Evolutionary conservation across 192 early-diverging fungal genomes (phyloP).

Genomic region (Pecoramyces ruminantium): DNA sequence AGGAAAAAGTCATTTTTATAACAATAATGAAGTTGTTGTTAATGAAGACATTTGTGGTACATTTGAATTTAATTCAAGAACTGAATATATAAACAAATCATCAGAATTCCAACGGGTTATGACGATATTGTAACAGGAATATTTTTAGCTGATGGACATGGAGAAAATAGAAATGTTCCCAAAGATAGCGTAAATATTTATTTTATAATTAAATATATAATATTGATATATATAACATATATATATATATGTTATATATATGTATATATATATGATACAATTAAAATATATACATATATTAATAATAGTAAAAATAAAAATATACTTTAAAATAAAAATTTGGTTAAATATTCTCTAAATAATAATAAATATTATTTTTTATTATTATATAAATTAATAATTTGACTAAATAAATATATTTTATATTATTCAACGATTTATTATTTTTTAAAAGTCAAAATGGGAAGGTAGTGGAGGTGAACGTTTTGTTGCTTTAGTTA

Average conservation of each 20-base stretch:
- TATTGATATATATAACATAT: too few relatives aligned
- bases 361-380: too few relatives aligned
- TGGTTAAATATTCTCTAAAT: too few relatives aligned
- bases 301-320: too few relatives aligned
- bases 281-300: too few relatives aligned
- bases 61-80: background rate
- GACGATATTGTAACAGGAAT: background rate
- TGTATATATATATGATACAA: too few relatives aligned
- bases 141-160: background rate
- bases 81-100: background rate
- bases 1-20: background rate
- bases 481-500: background rate
- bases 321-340: too few relatives aligned
- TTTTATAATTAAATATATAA: too few relatives aligned
- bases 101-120: background rate
- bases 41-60: background rate
- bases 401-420: too few relatives aligned
- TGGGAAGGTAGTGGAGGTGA: background rate
- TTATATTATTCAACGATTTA: too few relatives aligned
- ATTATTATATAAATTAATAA: too few relatives aligned
- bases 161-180: background rate
- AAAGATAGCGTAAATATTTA: background rate
- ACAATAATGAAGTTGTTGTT: background rate
- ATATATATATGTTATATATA: too few relatives aligned
- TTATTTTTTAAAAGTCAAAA: background rate